Evolutionary conservation across 2,329 filamentous ascomycete species (phyloP).

Genomic region (Blumeria hordei): DNA sequence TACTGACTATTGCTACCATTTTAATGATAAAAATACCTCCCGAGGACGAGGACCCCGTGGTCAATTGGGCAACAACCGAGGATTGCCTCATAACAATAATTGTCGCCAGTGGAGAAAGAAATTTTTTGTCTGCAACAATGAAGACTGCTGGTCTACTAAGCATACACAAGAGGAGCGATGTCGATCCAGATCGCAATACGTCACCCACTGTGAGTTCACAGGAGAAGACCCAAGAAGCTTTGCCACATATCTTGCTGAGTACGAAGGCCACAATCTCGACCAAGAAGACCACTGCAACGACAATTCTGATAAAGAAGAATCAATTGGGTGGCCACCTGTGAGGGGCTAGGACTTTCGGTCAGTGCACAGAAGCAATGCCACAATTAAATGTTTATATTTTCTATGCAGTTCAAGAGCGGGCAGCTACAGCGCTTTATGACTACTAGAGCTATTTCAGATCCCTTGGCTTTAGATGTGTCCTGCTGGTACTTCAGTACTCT

Average conservation of each 20-base stretch:
- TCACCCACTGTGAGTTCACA: not conserved
- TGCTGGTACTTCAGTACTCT: too few relatives aligned
- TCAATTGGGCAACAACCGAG: not conserved
- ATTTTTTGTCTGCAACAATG: not conserved
- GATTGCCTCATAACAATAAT: not conserved
- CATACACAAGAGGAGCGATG: not conserved
- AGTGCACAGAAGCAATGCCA: too few relatives aligned
- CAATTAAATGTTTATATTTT: too few relatives aligned
- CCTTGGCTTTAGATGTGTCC: too few relatives aligned
- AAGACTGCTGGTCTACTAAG: not conserved
- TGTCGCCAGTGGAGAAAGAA: not conserved
- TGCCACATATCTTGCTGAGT: not conserved
- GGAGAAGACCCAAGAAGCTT: not conserved
- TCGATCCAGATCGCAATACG: not conserved
- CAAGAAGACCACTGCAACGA: not conserved
- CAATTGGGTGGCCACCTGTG: too few relatives aligned
- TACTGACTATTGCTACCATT: not conserved
- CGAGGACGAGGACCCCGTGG: not conserved
- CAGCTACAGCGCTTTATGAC: too few relatives aligned
- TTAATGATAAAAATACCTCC: not conserved
- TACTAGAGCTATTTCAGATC: too few relatives aligned
- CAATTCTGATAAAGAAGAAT: not conserved
- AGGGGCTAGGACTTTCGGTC: too few relatives aligned
- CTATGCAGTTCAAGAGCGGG: too few relatives aligned
- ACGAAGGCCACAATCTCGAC: not conserved